A percentile compares a stretch with the other conserved stretches of the same genome.
phyloP scores from a whole-genome alignment of 2,329 filamentous ascomycete species.

The Aspergillus spinulosporus region DNA sequence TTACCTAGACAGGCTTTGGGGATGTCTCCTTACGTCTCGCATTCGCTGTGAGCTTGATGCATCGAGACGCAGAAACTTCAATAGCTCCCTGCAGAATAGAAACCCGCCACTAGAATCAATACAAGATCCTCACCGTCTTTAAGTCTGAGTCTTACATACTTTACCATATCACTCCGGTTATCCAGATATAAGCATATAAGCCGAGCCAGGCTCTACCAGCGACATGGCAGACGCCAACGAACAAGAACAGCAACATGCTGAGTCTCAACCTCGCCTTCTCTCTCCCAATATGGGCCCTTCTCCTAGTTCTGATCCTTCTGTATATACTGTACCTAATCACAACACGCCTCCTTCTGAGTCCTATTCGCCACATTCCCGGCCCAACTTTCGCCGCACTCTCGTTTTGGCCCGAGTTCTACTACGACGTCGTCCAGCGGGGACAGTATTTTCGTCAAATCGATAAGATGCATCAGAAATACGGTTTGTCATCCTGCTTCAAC shows the following conservation, averaged over 20 bases:
- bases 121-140: no score
- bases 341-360: not conserved
- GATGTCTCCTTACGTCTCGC: no score
- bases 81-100: no score
- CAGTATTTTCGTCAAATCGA: slow-evolving; percentile 5
- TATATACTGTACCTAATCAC: not conserved
- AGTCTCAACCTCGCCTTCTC: not conserved
- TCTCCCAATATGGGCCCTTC: not conserved
- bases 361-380: not conserved
- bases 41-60: no score
- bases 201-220: no score
- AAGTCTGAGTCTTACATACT: no score
- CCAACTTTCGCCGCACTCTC: not conserved
- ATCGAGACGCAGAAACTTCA: no score
- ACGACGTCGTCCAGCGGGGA: slow-evolving; percentile 1
- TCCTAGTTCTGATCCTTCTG: not conserved
- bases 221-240: no score
- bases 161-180: no score
- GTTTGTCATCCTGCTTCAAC: not conserved
- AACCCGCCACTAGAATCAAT: no score
- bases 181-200: no score
- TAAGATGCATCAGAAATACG: slow-evolving; percentile 4
- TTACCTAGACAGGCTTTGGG: no score
- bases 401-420: slow-evolving; percentile 7
- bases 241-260: not conserved